phyloP scores from a whole-genome alignment of 1,284 basidiomycete species.

The Fomitiporia mediterranea region DNA sequence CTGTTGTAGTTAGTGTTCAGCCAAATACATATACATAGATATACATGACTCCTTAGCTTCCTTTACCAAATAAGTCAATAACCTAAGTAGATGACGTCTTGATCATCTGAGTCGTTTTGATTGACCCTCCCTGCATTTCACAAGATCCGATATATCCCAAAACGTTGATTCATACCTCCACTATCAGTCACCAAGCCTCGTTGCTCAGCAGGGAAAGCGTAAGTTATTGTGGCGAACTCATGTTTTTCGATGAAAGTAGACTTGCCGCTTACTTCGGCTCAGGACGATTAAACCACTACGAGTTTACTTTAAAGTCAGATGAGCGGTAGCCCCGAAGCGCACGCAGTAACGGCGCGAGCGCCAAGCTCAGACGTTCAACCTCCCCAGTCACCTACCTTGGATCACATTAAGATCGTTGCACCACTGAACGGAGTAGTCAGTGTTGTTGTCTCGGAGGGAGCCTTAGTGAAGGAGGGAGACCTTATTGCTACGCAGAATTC shows the following conservation, averaged over 20 bases:
- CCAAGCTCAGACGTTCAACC: slow-evolving; percentile 1
- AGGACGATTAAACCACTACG: too few relatives aligned
- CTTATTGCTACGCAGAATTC: slow-evolving; percentile 34
- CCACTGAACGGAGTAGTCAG: slow-evolving; percentile 19
- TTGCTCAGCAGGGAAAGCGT: neutral
- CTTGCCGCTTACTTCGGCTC: too few relatives aligned
- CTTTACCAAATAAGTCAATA: neutral
- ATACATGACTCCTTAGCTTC: too few relatives aligned
- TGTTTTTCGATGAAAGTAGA: too few relatives aligned
- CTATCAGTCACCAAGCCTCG: too few relatives aligned
- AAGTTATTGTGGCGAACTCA: too few relatives aligned
- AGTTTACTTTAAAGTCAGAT: too few relatives aligned
- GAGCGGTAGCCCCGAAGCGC: neutral
- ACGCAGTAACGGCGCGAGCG: neutral
- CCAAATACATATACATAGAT: too few relatives aligned
- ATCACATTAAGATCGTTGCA: slow-evolving; percentile 18
- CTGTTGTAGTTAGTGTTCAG: too few relatives aligned
- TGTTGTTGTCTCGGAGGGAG: slow-evolving; percentile 13
- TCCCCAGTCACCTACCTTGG: neutral
- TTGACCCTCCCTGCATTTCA: neutral
- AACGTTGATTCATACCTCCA: too few relatives aligned
- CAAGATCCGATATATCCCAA: neutral
- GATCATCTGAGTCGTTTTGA: neutral
- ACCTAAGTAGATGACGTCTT: neutral
- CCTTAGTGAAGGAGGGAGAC: slow-evolving; percentile 51